Evolutionary conservation across 208 protist species (phyloP).

Genomic region (Leishmania amazonensis): DNA sequence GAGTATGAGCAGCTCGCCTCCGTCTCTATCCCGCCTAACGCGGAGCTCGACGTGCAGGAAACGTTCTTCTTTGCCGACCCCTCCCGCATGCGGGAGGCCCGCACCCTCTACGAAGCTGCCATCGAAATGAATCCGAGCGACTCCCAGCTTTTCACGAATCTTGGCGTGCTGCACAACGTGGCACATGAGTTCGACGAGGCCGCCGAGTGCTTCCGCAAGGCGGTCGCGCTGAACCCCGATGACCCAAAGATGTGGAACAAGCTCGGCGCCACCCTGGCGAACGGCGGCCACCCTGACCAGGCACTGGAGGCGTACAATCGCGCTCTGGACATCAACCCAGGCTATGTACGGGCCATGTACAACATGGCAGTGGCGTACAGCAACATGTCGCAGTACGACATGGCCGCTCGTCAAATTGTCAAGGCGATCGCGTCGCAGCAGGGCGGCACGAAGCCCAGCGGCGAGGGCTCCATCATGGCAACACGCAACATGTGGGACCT

Average conservation of each 20-base stretch:
- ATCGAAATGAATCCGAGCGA: constrained; percentile 81
- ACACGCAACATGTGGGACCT: constrained; percentile 86
- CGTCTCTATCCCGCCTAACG: constrained; percentile 50
- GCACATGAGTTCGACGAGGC: constrained; percentile 81
- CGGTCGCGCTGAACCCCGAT: constrained; percentile 68
- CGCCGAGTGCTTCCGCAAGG: constrained; percentile 69
- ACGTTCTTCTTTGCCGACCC: constrained; percentile 78
- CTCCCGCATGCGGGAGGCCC: constrained; percentile 56
- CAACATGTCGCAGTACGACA: constrained; percentile 71
- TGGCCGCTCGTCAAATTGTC: constrained; percentile 73
- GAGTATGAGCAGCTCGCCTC: constrained; percentile 79
- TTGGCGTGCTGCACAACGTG: constrained; percentile 88
- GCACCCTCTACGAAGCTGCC: constrained; percentile 73
- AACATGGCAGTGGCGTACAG: constrained; percentile 90
- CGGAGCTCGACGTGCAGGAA: constrained; percentile 57
- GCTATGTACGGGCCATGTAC: constrained; percentile 88
- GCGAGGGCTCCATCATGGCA: constrained; percentile 48
- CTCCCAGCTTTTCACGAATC: constrained; percentile 69
- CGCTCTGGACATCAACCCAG: constrained; percentile 89
- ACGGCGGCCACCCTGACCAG: constrained; percentile 66
- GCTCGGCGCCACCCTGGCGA: constrained; percentile 89
- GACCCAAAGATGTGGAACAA: constrained; percentile 91
- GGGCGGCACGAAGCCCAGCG: constrained; percentile 66
- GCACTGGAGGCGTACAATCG: constrained; percentile 86
- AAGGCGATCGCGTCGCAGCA: constrained; percentile 79